Evolutionary conservation across 345 rosid species (phyloP).

Genomic region (Aurinia saxatilis): DNA sequence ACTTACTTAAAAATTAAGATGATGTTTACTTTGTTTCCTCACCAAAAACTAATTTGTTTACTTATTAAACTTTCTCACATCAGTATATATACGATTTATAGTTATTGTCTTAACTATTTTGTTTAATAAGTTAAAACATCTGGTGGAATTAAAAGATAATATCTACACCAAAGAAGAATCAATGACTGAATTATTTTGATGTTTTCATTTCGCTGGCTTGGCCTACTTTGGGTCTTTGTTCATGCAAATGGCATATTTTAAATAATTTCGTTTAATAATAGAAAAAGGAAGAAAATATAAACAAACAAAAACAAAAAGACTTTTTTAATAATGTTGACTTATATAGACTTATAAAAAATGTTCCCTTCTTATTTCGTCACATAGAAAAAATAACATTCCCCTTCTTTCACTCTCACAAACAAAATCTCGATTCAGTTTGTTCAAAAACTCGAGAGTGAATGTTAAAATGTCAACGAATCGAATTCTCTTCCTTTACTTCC

Average conservation of each 20-base stretch:
- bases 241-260: conserved; percentile 3
- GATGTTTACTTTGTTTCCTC: too few species aligned
- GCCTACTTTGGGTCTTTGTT: background rate
- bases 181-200: background rate
- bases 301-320: background rate
- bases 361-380: too few species aligned
- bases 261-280: background rate
- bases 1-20: too few species aligned
- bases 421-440: background rate
- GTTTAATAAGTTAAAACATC: background rate
- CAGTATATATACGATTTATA: too few species aligned
- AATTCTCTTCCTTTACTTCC: conserved; percentile 13
- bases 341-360: too few species aligned
- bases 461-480: conserved; percentile 12
- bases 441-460: background rate
- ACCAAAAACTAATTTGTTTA: too few species aligned
- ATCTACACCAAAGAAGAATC: too few species aligned
- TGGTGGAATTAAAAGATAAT: background rate
- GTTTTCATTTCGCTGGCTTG: background rate
- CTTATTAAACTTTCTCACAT: too few species aligned
- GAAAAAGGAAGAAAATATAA: background rate
- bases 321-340: too few species aligned
- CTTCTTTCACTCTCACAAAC: too few species aligned
- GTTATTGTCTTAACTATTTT: background rate
- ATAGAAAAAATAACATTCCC: too few species aligned